These are phyloP conservation scores for Exutisphaerella laricina DNA, from an alignment of 2,329 filamentous ascomycete species.

Conservation along the genomic window DNA sequence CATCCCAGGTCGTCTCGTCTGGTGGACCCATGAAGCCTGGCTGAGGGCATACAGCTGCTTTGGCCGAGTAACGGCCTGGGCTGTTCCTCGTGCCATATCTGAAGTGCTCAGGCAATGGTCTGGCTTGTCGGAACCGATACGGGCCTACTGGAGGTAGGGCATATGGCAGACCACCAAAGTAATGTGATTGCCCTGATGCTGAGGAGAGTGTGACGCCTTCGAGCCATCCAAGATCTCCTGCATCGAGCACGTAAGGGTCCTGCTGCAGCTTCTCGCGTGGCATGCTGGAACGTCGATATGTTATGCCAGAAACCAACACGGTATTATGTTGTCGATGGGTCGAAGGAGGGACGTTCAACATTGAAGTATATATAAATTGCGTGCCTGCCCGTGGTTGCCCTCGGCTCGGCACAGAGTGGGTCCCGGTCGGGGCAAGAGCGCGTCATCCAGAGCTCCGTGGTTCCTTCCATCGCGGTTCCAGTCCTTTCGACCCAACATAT, in stretches of 20 bases:
- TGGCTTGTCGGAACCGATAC: conserved; percentile 47
- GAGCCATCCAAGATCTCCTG: conserved; percentile 44
- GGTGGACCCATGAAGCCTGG: conserved; percentile 30
- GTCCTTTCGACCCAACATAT: too few species aligned
- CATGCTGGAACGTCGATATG: too few species aligned
- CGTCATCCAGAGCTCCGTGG: too few species aligned
- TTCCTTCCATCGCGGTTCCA: too few species aligned
- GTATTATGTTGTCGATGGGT: too few species aligned
- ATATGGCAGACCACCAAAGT: conserved; percentile 53
- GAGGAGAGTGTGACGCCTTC: conserved; percentile 44
- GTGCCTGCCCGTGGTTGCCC: too few species aligned
- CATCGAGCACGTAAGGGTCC: conserved; percentile 32
- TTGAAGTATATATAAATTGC: too few species aligned
- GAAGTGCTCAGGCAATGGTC: conserved; percentile 44
- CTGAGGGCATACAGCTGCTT: conserved; percentile 48
- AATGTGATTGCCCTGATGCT: conserved; percentile 36
- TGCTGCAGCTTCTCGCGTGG: conserved; percentile 14
- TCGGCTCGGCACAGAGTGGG: too few species aligned
- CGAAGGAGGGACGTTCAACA: too few species aligned
- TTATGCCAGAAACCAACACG: too few species aligned
- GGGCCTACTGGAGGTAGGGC: conserved; percentile 46
- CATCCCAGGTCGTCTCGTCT: conserved; percentile 36
- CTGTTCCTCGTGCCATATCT: conserved; percentile 47
- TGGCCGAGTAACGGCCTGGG: conserved; percentile 43
- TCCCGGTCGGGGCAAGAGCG: too few species aligned